Evolutionary conservation across 257 asterid species (phyloP).

Genomic region (Catharanthus roseus): DNA sequence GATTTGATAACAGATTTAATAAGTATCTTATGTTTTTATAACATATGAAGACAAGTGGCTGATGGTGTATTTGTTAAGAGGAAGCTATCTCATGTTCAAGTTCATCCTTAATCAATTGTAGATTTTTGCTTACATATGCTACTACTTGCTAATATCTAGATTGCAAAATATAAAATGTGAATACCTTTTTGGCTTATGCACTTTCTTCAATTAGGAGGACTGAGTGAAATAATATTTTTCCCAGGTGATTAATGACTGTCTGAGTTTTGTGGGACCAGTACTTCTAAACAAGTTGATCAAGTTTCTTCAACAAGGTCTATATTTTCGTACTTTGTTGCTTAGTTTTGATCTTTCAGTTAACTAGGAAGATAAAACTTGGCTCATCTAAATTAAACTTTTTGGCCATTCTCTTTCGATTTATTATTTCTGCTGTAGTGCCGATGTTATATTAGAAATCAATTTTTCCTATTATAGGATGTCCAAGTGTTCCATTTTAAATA

Average conservation of each 20-base stretch:
- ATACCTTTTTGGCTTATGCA: neutral
- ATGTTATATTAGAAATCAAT: neutral
- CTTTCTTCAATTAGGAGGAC: neutral
- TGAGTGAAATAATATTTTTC: constrained; percentile 8
- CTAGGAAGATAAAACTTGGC: neutral
- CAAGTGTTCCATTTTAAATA: neutral
- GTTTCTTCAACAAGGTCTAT: constrained; percentile 84
- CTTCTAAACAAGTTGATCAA: constrained; percentile 85
- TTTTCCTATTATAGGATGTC: neutral
- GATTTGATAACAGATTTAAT: neutral
- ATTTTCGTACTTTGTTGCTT: constrained; percentile 4
- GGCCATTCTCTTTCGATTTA: neutral
- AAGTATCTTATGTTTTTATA: neutral
- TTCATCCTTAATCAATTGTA: no score
- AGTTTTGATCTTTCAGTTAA: constrained; percentile 3
- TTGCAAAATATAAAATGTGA: neutral
- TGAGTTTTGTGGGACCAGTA: constrained; percentile 87
- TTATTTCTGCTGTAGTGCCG: neutral
- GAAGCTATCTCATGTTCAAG: neutral
- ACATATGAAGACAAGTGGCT: neutral
- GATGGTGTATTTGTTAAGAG: neutral
- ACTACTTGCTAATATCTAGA: neutral
- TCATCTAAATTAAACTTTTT: neutral
- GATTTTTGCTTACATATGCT: neutral
- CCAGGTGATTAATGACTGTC: constrained; percentile 92